Conservation (phyloP, 306 rosid species). For the Urtica urens region DNA sequence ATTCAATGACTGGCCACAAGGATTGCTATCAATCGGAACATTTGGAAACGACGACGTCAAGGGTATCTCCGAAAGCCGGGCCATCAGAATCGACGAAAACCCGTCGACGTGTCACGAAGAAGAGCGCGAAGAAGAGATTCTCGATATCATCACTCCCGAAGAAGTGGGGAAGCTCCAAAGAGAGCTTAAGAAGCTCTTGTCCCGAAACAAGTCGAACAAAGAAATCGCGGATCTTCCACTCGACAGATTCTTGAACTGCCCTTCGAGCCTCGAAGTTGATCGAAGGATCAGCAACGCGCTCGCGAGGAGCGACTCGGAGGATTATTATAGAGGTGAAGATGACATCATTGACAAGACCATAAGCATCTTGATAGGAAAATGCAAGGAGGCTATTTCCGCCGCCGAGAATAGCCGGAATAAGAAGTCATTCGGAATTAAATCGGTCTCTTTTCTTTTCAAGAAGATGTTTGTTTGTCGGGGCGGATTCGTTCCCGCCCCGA, state of each 20-base stretch:
- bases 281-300: slow-evolving; percentile 59
- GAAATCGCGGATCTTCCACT: slow-evolving; percentile 74
- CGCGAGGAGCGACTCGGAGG: slow-evolving; percentile 31
- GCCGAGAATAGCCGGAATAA: slow-evolving; percentile 33
- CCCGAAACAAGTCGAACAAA: slow-evolving; percentile 64
- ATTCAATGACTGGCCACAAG: slow-evolving; percentile 89
- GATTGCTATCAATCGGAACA: slow-evolving; percentile 81
- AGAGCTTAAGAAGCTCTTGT: slow-evolving; percentile 61
- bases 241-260: slow-evolving; percentile 92
- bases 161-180: slow-evolving; percentile 84
- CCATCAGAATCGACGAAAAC: slow-evolving; percentile 15
- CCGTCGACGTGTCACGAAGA: slow-evolving; percentile 39
- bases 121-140: slow-evolving; percentile 23
- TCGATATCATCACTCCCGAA: slow-evolving; percentile 69
- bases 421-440: slow-evolving; percentile 54
- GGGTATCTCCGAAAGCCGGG: slow-evolving; percentile 22
- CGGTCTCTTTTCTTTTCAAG: slow-evolving; percentile 74
- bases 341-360: slow-evolving; percentile 84
- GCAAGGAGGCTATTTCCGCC: slow-evolving; percentile 38
- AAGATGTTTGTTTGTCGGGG: slow-evolving; percentile 77
- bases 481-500: slow-evolving; percentile 82
- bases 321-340: slow-evolving; percentile 37
- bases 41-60: slow-evolving; percentile 62
- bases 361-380: slow-evolving; percentile 68
- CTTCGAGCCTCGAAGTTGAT: slow-evolving; percentile 93